Base-by-base conservation (phyloP, 169 alveolate genomes). In the Perkinsus chesapeaki region DNA sequence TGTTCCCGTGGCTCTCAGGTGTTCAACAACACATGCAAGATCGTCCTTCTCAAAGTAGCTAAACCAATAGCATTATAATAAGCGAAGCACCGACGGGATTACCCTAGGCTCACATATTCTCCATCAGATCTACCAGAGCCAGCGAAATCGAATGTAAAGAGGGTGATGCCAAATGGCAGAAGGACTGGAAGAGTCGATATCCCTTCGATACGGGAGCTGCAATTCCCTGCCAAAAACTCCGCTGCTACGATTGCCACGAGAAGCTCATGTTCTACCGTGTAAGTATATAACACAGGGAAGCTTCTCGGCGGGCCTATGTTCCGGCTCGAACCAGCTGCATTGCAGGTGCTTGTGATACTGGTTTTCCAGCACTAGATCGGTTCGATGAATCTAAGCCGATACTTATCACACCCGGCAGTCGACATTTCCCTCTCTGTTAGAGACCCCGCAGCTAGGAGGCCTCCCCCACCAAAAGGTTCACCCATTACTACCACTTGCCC, bases 41-140 rank as follows among this genome's bases (percentile, higher is more conserved):
- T 97, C 98, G 39, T 97, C 94, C 39, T 95, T 94, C 92, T 97
- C 98, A 92, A 94, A 95, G 94, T 95, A 95, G 37, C 82, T 60
- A 16, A 23, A 0, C 31, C 82, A 34, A 60, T 16, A 60, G 31
- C 31, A 60, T 16, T 20, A 27, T 34, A 60, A 9, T 27, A 60
- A 5, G 82, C 12, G 31, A 16, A 47, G 9, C 19, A 47, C 19
- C 19, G 19, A n/a, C n/a, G 7, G 12, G 27, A 1, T 60, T 23
- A 60, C 7, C 98, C 98, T 91, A 97, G 92, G 0, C 97, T 93
- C 23, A 96, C 95, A 91, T 96, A 97, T 39, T 96, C 97, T 5
- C 98, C 98, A 91, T 97, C 97, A 0, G 97, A 96, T 31, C 94
- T 38, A 20, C 98, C 98, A 72, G 97, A 94, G 0, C 98, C 98